Conservation (phyloP, 208 protist genomes). For the Trypanosoma boissoni region DNA sequence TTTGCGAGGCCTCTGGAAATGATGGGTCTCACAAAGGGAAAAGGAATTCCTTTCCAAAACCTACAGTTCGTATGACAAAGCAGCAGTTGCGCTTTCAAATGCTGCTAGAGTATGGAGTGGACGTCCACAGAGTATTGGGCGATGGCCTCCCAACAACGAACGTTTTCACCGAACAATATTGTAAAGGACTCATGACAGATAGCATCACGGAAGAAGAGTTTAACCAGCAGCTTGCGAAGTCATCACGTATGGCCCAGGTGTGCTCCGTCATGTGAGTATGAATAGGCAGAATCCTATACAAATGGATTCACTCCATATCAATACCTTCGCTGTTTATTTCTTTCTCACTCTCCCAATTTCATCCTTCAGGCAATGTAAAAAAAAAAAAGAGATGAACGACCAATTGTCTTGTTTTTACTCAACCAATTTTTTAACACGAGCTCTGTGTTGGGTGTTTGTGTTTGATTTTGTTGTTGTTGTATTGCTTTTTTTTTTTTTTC, state of each 20-base stretch:
- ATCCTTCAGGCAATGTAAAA: too few relatives aligned
- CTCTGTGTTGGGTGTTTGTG: too few relatives aligned
- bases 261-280: slow-evolving; percentile 26
- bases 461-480: too few relatives aligned
- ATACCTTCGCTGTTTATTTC: too few relatives aligned
- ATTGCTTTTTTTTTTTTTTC: not conserved
- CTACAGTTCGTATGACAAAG: slow-evolving; percentile 27
- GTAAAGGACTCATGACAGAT: slow-evolving; percentile 11
- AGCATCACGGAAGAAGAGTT: slow-evolving; percentile 29
- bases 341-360: too few relatives aligned
- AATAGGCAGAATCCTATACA: not conserved
- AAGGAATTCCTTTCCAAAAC: not conserved
- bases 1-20: not conserved
- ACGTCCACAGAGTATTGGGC: slow-evolving; percentile 26
- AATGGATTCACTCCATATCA: not conserved
- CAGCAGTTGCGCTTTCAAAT: slow-evolving; percentile 31
- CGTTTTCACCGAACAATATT: slow-evolving; percentile 11
- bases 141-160: slow-evolving; percentile 16
- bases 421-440: too few relatives aligned
- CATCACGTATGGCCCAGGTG: slow-evolving; percentile 27
- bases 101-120: slow-evolving; percentile 26
- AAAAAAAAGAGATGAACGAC: too few relatives aligned
- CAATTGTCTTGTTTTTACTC: too few relatives aligned
- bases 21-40: not conserved
- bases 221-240: slow-evolving; percentile 29